Evolutionary conservation across 1,284 basidiomycete genomes (phyloP).

Genomic region (Bjerkandera adusta): DNA sequence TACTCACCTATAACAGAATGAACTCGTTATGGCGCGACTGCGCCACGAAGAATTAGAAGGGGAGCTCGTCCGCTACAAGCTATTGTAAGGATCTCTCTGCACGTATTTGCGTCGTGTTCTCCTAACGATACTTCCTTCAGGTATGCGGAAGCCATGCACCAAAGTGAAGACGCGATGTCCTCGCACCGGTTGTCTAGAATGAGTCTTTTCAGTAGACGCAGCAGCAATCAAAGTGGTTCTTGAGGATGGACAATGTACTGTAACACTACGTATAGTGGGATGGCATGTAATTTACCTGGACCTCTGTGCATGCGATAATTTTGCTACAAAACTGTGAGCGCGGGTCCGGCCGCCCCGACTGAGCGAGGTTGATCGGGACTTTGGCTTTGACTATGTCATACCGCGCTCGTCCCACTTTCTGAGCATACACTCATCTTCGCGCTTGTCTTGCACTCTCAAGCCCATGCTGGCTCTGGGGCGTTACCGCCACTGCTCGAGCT

Average conservation of each 20-base stretch:
- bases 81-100: constrained; percentile 68
- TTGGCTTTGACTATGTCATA: too few species aligned
- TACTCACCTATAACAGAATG: constrained; percentile 56
- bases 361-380: background rate
- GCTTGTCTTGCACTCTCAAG: background rate
- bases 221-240: constrained; percentile 18
- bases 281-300: background rate
- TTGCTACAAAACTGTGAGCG: too few species aligned
- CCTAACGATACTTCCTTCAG: constrained; percentile 35
- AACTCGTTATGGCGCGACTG: constrained; percentile 84
- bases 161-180: constrained; percentile 76
- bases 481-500: background rate
- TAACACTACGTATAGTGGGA: constrained; percentile 2
- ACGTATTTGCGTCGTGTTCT: constrained; percentile 3
- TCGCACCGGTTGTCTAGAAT: constrained; percentile 60
- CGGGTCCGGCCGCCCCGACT: too few species aligned
- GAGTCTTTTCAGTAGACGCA: constrained; percentile 25
- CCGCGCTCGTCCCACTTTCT: background rate
- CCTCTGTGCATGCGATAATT: too few species aligned
- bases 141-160: constrained; percentile 88
- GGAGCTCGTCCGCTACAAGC: constrained; percentile 89
- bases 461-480: constrained; percentile 9
- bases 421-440: background rate
- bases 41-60: constrained; percentile 88
- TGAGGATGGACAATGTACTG: background rate